Conservation (phyloP, 2,329 filamentous ascomycete species). For the Dothideomycetes sp. region DNA sequence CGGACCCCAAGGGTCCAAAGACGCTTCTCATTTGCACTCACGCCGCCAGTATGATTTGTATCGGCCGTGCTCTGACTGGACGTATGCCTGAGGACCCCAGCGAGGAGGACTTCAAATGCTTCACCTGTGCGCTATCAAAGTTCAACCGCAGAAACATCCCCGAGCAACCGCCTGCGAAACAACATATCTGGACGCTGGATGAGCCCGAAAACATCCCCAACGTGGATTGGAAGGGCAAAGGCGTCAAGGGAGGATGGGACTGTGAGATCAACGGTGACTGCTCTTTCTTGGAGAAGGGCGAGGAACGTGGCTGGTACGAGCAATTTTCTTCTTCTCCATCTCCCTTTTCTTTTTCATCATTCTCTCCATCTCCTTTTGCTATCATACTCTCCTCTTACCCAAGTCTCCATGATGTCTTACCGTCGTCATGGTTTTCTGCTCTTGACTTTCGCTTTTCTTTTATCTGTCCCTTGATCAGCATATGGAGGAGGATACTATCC, state of each 20-base stretch:
- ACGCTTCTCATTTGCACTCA: constrained; percentile 78
- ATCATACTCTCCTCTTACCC: not conserved
- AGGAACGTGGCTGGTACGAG: constrained; percentile 78
- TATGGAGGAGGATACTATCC: constrained; percentile 14
- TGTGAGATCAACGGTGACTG: constrained; percentile 78
- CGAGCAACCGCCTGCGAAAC: constrained; percentile 10
- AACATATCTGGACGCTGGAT: constrained; percentile 22
- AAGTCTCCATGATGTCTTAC: not conserved
- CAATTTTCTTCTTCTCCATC: constrained; percentile 13
- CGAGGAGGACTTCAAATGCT: constrained; percentile 74
- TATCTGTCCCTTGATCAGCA: too few relatives aligned
- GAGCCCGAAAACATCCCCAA: constrained; percentile 31
- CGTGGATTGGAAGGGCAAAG: constrained; percentile 50
- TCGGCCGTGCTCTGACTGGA: constrained; percentile 75
- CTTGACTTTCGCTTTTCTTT: too few relatives aligned
- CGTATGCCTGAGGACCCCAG: constrained; percentile 60
- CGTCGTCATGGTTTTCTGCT: not conserved
- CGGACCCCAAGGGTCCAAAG: constrained; percentile 51
- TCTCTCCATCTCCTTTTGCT: not conserved
- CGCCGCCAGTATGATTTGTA: constrained; percentile 78
- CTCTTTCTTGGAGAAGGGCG: constrained; percentile 66
- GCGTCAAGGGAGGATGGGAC: constrained; percentile 69
- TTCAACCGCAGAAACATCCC: constrained; percentile 43
- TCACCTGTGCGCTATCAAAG: constrained; percentile 69
- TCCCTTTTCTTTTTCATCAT: not conserved